phyloP scores from a whole-genome alignment of 75 land plant species.

The Picea glauca region DNA sequence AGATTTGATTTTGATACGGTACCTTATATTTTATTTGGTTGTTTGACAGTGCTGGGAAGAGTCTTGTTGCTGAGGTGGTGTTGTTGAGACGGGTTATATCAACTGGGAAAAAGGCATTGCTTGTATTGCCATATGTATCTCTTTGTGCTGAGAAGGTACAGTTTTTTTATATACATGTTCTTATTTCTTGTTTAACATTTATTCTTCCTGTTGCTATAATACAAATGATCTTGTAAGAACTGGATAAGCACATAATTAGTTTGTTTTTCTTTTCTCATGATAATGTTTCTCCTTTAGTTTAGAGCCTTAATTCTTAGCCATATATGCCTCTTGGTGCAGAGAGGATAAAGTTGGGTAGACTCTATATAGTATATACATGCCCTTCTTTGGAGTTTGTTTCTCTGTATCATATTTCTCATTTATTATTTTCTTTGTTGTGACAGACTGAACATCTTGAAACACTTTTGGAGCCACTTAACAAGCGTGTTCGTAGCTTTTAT shows the following conservation, averaged over 20 bases:
- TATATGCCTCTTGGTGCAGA: constrained; percentile 95
- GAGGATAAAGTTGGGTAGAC: constrained; percentile 31
- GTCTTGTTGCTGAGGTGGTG: constrained; percentile 96
- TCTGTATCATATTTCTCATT: background rate
- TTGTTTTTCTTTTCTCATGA: no score
- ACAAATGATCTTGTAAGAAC: no score
- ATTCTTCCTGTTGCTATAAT: background rate
- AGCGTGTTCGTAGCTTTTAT: constrained; percentile 86
- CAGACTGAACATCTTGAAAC: constrained; percentile 92
- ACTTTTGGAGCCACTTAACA: constrained; percentile 80
- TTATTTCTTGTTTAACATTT: constrained; percentile 1
- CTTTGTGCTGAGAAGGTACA: constrained; percentile 97
- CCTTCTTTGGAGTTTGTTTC: background rate
- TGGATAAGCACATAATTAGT: no score
- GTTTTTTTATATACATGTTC: background rate
- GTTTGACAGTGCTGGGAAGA: constrained; percentile 90
- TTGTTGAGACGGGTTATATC: constrained; percentile 78
- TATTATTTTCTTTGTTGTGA: constrained; percentile 3
- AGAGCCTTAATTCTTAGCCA: constrained; percentile 26
- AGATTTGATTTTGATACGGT: background rate
- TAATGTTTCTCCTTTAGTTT: no score
- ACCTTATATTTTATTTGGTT: background rate
- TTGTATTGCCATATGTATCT: constrained; percentile 98
- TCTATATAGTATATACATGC: no score
- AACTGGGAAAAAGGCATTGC: constrained; percentile 84